These are phyloP conservation scores for Xylaria bambusicola DNA, from an alignment of 495 filamentous ascomycete genomes.

Conservation along the genomic window DNA sequence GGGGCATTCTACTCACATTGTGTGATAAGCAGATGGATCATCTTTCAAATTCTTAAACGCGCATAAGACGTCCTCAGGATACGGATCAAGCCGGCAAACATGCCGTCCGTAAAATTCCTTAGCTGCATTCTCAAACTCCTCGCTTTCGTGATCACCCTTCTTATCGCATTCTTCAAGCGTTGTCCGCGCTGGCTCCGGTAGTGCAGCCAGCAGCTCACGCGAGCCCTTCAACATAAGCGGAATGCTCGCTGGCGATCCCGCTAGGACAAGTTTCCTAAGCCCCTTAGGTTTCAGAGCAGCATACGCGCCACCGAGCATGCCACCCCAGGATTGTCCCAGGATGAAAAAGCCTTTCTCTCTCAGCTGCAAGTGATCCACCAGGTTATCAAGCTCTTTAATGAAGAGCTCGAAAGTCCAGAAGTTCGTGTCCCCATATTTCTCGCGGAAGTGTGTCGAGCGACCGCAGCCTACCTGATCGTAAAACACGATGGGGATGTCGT, in stretches of 20 bases:
- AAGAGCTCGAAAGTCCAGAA: conserved; percentile 48
- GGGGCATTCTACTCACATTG: conserved; percentile 44
- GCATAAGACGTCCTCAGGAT: conserved; percentile 36
- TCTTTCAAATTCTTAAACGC: conserved; percentile 41
- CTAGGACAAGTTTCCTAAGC: conserved; percentile 44
- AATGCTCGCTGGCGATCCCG: conserved; percentile 42
- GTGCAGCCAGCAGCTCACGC: neutral
- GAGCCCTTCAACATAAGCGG: conserved; percentile 13
- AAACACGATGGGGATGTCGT: conserved; percentile 50
- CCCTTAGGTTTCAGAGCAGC: conserved; percentile 38
- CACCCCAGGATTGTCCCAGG: conserved; percentile 57
- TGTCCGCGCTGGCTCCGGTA: conserved; percentile 3
- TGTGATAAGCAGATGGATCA: conserved; percentile 47
- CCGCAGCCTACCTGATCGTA: conserved; percentile 61
- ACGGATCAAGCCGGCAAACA: conserved; percentile 45
- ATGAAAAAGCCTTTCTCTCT: conserved; percentile 42
- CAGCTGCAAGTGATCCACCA: conserved; percentile 46
- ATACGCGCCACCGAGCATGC: conserved; percentile 47
- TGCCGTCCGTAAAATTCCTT: conserved; percentile 43
- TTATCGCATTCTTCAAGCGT: conserved; percentile 14
- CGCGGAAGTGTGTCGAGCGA: conserved; percentile 46
- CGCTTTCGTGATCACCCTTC: conserved; percentile 21
- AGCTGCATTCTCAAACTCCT: conserved; percentile 46
- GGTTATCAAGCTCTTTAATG: conserved; percentile 56
- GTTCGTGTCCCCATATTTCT: conserved; percentile 39